A percentile compares a stretch with the other conserved stretches of the same genome.
Evolutionary conservation across 116 monocot genomes (phyloP).

Genomic region (Phalaenopsis hybrid): DNA sequence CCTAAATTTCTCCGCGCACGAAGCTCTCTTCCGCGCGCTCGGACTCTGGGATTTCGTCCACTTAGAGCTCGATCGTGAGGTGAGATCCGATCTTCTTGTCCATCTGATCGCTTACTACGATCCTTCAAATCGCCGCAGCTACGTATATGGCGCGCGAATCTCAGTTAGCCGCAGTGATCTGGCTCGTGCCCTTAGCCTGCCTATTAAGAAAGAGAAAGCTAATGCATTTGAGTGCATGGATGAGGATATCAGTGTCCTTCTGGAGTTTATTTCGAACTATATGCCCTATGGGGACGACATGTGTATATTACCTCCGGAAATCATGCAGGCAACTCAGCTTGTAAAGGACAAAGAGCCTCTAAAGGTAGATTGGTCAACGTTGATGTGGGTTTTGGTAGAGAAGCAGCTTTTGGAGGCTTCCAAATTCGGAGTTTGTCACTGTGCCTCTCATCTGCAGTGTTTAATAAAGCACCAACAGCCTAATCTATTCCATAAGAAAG

Average conservation of each 20-base stretch:
- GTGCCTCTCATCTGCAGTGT: slow-evolving; percentile 36
- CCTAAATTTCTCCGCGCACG: slow-evolving; percentile 32
- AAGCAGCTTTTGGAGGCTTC: slow-evolving; percentile 31
- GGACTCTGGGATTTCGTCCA: slow-evolving; percentile 70
- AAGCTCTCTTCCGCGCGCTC: slow-evolving; percentile 55
- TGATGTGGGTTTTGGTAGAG: slow-evolving; percentile 48
- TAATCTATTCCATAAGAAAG: slow-evolving; percentile 14
- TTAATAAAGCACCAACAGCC: slow-evolving; percentile 30
- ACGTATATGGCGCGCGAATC: slow-evolving; percentile 32
- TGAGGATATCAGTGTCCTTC: slow-evolving; percentile 1
- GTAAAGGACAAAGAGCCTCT: slow-evolving; percentile 35
- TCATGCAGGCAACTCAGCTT: slow-evolving; percentile 13
- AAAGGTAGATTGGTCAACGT: slow-evolving; percentile 40
- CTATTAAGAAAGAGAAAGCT: slow-evolving; percentile 9
- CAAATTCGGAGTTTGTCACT: slow-evolving; percentile 25
- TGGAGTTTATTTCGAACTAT: slow-evolving; percentile 14
- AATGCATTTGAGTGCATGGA: background rate
- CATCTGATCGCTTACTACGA: slow-evolving; percentile 71
- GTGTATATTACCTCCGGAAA: slow-evolving; percentile 39
- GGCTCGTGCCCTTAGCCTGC: slow-evolving; percentile 24
- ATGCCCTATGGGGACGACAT: slow-evolving; percentile 29
- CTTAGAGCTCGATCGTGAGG: slow-evolving; percentile 26
- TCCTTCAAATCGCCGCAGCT: slow-evolving; percentile 27
- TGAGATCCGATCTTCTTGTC: slow-evolving; percentile 57
- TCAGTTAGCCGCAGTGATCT: slow-evolving; percentile 34